Evolutionary conservation across 768 basidiomycete species (phyloP).

Genomic region (Russula brevipes): DNA sequence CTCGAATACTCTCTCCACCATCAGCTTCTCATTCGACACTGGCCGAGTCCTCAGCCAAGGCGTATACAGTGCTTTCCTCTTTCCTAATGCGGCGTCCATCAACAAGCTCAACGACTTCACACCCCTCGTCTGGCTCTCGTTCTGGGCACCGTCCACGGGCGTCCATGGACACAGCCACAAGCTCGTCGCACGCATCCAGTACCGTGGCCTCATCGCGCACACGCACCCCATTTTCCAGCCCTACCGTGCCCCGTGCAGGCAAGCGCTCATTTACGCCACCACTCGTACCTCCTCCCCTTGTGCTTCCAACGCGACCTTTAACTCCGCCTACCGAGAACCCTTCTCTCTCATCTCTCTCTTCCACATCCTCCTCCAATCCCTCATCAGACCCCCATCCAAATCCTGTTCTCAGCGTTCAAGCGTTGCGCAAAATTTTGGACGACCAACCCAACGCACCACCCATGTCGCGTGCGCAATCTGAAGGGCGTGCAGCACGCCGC

Average conservation of each 20-base stretch:
- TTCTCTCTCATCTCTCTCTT: slow-evolving; percentile 31
- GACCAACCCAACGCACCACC: slow-evolving; percentile 38
- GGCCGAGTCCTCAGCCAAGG: slow-evolving; percentile 41
- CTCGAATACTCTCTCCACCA: slow-evolving; percentile 20
- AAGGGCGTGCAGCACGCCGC: slow-evolving; percentile 35
- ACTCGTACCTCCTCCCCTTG: slow-evolving; percentile 24
- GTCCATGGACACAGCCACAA: not conserved
- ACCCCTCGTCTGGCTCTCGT: slow-evolving; percentile 2
- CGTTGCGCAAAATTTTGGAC: slow-evolving; percentile 66
- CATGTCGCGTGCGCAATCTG: slow-evolving; percentile 27
- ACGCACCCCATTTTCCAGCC: slow-evolving; percentile 7
- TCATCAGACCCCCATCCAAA: slow-evolving; percentile 51
- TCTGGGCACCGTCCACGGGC: not conserved
- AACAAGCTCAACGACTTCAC: slow-evolving; percentile 18
- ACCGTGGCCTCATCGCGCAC: not conserved
- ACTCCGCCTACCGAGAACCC: slow-evolving; percentile 56
- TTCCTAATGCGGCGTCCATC: slow-evolving; percentile 36
- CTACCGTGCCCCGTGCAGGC: slow-evolving; percentile 22
- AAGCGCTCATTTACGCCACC: slow-evolving; percentile 21
- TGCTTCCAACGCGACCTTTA: slow-evolving; percentile 39
- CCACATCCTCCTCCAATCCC: slow-evolving; percentile 44
- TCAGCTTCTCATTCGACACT: slow-evolving; percentile 2
- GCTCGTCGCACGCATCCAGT: slow-evolving; percentile 7
- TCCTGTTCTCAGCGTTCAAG: slow-evolving; percentile 59
- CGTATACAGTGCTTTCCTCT: slow-evolving; percentile 57